Evolutionary conservation across 768 basidiomycete species (phyloP).

Genomic region (Dictyophora rubrovolvata): DNA sequence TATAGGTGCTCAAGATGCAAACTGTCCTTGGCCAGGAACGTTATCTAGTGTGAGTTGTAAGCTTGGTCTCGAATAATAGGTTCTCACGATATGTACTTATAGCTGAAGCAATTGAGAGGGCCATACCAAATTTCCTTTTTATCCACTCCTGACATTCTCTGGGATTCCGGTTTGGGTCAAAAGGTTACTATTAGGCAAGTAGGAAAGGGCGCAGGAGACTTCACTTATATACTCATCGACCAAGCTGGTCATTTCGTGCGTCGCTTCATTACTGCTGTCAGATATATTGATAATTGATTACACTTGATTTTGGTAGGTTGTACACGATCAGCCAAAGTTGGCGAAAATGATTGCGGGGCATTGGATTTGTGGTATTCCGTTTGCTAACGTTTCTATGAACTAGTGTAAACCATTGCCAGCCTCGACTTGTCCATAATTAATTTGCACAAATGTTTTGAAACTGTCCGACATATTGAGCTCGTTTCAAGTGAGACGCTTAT

Average conservation of each 20-base stretch:
- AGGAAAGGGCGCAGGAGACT: slow-evolving; percentile 23
- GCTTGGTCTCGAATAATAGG: too few relatives aligned
- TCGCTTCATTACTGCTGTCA: neutral
- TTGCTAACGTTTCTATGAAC: too few relatives aligned
- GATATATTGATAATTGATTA: too few relatives aligned
- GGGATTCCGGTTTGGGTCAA: slow-evolving; percentile 14
- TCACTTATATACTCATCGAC: slow-evolving; percentile 22
- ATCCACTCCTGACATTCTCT: slow-evolving; percentile 19
- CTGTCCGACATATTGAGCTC: too few relatives aligned
- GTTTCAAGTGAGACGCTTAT: too few relatives aligned
- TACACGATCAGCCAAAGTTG: slow-evolving; percentile 17
- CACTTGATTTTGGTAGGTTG: slow-evolving; percentile 10
- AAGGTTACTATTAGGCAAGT: slow-evolving; percentile 20
- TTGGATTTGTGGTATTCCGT: slow-evolving; percentile 17
- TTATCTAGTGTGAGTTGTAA: slow-evolving; percentile 20
- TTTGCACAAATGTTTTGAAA: too few relatives aligned
- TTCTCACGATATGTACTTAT: neutral
- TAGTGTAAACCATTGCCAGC: too few relatives aligned
- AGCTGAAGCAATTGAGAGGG: slow-evolving; percentile 18
- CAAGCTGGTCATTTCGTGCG: slow-evolving; percentile 27
- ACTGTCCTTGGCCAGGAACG: slow-evolving; percentile 22
- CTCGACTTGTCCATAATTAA: too few relatives aligned
- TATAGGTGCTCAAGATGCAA: slow-evolving; percentile 22
- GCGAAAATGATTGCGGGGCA: slow-evolving; percentile 17
- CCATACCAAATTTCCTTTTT: slow-evolving; percentile 21